phyloP scores from a whole-genome alignment of 495 filamentous ascomycete genomes.

The Cercophora sp. region DNA sequence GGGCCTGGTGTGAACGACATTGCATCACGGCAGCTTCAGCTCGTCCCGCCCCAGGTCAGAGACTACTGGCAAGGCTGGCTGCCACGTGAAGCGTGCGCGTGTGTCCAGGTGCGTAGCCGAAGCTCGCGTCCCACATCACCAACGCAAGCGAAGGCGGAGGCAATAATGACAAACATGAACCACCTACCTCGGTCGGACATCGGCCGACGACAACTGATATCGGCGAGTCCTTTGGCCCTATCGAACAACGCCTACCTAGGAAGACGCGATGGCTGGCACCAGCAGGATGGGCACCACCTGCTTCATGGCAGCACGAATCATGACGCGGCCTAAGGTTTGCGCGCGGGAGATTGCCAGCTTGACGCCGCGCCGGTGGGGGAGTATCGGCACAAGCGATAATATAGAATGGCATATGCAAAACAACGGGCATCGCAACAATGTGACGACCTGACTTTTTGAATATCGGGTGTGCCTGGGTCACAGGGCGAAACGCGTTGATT shows the following conservation, averaged over 20 bases:
- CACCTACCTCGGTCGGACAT: neutral
- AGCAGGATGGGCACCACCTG: too few species aligned
- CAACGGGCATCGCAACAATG: conserved; percentile 9
- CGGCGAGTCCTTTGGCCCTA: too few species aligned
- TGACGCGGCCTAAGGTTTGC: conserved; percentile 20
- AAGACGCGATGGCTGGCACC: too few species aligned
- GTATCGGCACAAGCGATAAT: conserved; percentile 4
- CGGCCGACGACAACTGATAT: neutral
- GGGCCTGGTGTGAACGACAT: neutral
- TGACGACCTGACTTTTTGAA: conserved; percentile 5
- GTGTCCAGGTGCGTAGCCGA: conserved; percentile 5
- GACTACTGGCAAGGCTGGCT: conserved; percentile 9
- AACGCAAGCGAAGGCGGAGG: neutral
- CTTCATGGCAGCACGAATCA: conserved; percentile 18
- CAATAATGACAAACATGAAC: neutral
- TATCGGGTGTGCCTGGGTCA: conserved; percentile 5
- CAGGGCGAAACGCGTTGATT: neutral
- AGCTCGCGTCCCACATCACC: conserved; percentile 5
- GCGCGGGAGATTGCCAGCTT: conserved; percentile 17
- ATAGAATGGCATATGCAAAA: conserved; percentile 16
- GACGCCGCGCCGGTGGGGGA: neutral
- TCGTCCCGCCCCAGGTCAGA: too few species aligned
- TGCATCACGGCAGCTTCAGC: neutral
- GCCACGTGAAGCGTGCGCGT: conserved; percentile 21
- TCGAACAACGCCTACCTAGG: too few species aligned